A percentile compares a stretch with the other conserved stretches of the same genome.
These are phyloP conservation scores for Aspergillus sp. DNA, from an alignment of 2,329 filamentous ascomycete genomes.

Conservation along the genomic window DNA sequence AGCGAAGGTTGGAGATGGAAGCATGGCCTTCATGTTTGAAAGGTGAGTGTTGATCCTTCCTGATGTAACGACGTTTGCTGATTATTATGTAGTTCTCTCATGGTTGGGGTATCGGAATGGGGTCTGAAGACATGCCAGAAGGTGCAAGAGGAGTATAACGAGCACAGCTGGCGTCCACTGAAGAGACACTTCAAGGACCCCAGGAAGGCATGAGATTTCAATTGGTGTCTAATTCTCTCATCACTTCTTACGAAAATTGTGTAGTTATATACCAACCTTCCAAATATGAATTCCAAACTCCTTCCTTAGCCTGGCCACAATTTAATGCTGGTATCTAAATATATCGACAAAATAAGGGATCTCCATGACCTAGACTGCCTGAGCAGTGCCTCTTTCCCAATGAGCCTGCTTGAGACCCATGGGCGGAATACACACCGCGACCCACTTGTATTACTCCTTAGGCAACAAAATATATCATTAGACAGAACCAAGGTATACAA, in stretches of 20 bases:
- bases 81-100: constrained; percentile 53
- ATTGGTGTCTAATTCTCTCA: background rate
- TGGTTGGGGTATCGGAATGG: constrained; percentile 74
- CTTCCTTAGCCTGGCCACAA: background rate
- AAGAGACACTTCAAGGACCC: constrained; percentile 62
- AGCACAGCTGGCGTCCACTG: constrained; percentile 75
- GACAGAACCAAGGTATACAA: background rate
- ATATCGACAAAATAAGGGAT: too few relatives aligned
- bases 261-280: background rate
- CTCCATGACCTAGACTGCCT: too few relatives aligned
- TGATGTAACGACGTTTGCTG: constrained; percentile 20
- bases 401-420: too few relatives aligned
- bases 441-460: background rate
- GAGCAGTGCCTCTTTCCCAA: too few relatives aligned
- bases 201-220: constrained; percentile 33
- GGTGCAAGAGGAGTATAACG: constrained; percentile 71
- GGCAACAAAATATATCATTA: background rate
- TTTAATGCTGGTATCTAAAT: too few relatives aligned
- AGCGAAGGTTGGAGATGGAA: constrained; percentile 57
- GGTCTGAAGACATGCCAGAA: constrained; percentile 68
- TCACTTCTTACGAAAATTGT: background rate
- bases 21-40: constrained; percentile 67
- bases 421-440: background rate
- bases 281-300: too few relatives aligned
- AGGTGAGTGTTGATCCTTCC: constrained; percentile 32